Base-by-base conservation (phyloP, 345 rosid genomes). In the Populus simonii region DNA sequence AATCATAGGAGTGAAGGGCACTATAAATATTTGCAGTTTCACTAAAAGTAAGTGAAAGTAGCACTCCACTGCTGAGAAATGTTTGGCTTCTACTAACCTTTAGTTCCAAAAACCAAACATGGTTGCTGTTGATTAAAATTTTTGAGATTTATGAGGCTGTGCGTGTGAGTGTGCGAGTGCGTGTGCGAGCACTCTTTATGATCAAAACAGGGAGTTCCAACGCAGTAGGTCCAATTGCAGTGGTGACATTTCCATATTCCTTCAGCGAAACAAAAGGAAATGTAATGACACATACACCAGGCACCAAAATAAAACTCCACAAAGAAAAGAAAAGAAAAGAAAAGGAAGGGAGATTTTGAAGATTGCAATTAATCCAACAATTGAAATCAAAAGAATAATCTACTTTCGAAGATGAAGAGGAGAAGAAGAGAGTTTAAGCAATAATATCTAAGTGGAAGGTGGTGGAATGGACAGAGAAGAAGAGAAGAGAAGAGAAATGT, bases 161-260 rank as follows among this genome's bases (percentile, higher is more conserved):
- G 47, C 47, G 47, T 43, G 11, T 43, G 47, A 41, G 45, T 41
- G 45, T 41, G 45, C 5, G 33, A 2, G 33, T 31, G 75, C 79
- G 35, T 72, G 81, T 74, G 74, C 43, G 36, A 65, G 76, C 77
- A 39, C 69, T 78, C 67, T 38, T 41, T 75, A 80, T 51, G 66
- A 83, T 63, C 70, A 72, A 17, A 68, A 79, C 67, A 74, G 38
- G 51, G 78, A 74, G 53, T 81, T 69, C 70, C 74, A 45, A 73
- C 53, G 75, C 76, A 63, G 76, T 83, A 69, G 82, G 80, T 84
- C 89, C 90, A 83, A 29, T 80, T 65, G 84, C 88, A 86, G 76
- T 82, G 89, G 74, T 66, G 86, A 83, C 90, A 88, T 88, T 88
- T 84, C 86, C 89, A 82, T 74, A 77, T 75, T 79, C 89, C 81